Conservation (phyloP, 495 filamentous ascomycete species). For the Penicillium macrosclerotiorum region DNA sequence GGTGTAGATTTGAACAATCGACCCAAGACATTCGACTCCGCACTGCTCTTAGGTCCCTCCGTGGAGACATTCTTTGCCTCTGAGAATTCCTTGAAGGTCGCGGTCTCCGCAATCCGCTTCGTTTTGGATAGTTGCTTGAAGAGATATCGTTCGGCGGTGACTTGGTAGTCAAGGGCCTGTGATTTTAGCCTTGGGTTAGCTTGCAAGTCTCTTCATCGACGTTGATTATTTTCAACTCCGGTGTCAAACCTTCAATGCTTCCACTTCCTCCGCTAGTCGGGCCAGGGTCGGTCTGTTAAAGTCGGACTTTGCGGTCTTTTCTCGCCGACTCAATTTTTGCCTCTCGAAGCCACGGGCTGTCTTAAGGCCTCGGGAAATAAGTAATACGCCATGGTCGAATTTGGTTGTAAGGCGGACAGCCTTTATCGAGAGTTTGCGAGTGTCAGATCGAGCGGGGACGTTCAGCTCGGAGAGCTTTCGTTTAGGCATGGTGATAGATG, state of each 20-base stretch:
- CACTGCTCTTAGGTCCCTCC: slow-evolving; percentile 47
- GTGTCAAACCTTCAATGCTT: slow-evolving; percentile 66
- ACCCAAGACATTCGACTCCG: slow-evolving; percentile 71
- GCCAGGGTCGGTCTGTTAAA: slow-evolving; percentile 37
- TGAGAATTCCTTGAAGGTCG: slow-evolving; percentile 41
- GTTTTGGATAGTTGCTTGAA: slow-evolving; percentile 71
- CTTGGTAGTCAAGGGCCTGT: slow-evolving; percentile 61
- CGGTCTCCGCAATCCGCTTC: slow-evolving; percentile 62
- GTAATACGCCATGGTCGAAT: slow-evolving; percentile 55
- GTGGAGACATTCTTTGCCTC: slow-evolving; percentile 30
- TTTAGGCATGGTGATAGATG: slow-evolving; percentile 41
- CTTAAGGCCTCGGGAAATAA: slow-evolving; percentile 69
- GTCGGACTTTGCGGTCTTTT: slow-evolving; percentile 62
- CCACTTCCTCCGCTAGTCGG: slow-evolving; percentile 70
- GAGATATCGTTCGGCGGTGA: slow-evolving; percentile 66
- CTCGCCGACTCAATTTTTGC: slow-evolving; percentile 77
- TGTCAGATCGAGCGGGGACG: slow-evolving; percentile 13
- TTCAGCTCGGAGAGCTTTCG: slow-evolving; percentile 44
- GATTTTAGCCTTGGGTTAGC: neutral
- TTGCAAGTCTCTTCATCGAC: neutral
- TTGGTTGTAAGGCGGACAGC: slow-evolving; percentile 48
- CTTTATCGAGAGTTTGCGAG: slow-evolving; percentile 33
- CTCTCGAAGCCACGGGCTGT: slow-evolving; percentile 82
- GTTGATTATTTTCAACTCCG: neutral
- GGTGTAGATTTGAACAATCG: slow-evolving; percentile 73